These are phyloP conservation scores for Viola odorata DNA, from an alignment of 345 rosid species.

Conservation along the genomic window DNA sequence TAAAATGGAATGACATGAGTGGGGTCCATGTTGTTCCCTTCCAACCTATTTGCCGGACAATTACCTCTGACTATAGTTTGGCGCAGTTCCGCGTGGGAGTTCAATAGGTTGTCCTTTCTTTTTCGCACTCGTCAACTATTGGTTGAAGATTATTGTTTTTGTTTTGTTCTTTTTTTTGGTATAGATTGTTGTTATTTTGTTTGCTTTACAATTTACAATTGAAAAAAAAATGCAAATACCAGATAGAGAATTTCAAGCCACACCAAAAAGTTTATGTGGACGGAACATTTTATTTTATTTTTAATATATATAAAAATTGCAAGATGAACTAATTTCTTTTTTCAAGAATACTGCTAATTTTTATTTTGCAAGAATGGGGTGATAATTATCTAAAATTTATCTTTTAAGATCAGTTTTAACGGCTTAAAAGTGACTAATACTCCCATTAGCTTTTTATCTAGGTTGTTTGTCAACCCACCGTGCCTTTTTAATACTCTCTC, in stretches of 20 bases:
- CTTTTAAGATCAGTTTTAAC: too few relatives aligned
- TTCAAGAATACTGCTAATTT: too few relatives aligned
- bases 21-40: conserved; percentile 31
- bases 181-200: not conserved
- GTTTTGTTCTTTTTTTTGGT: not conserved
- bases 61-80: not conserved
- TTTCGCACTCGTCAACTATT: not conserved
- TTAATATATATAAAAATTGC: not conserved
- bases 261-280: too few relatives aligned
- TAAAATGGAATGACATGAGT: too few relatives aligned
- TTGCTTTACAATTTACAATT: not conserved
- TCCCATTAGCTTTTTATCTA: too few relatives aligned
- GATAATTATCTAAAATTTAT: too few relatives aligned
- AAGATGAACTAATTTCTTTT: not conserved
- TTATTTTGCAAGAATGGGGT: too few relatives aligned
- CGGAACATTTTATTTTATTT: not conserved
- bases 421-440: too few relatives aligned
- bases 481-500: too few relatives aligned
- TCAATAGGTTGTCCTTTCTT: not conserved
- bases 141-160: not conserved
- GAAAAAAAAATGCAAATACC: too few relatives aligned
- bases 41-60: conserved; percentile 35
- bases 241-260: too few relatives aligned
- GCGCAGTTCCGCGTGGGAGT: not conserved
- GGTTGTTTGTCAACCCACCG: too few relatives aligned